Conservation (phyloP, 257 asterid species). For the Eustoma russellianum region DNA sequence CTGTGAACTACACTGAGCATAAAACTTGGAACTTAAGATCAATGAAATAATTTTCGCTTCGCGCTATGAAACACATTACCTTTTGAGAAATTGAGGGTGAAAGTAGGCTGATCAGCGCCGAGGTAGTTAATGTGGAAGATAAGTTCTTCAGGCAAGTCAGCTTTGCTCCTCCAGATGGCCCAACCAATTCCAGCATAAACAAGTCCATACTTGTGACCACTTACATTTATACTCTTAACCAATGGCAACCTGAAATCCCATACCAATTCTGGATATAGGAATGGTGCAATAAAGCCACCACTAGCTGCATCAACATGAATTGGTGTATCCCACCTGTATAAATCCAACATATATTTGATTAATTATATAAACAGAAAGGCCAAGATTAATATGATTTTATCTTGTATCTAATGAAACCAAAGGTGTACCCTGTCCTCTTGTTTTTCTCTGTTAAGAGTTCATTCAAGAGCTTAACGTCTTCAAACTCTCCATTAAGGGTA, state of each 20-base stretch:
- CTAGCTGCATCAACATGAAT: slow-evolving; percentile 96
- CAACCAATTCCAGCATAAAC: slow-evolving; percentile 95
- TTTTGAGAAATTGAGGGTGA: slow-evolving; percentile 91
- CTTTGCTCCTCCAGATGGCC: slow-evolving; percentile 81
- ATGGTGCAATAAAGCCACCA: slow-evolving; percentile 94
- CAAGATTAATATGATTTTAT: not conserved
- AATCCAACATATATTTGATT: not conserved
- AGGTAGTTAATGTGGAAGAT: slow-evolving; percentile 87
- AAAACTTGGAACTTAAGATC: not conserved
- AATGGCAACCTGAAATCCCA: slow-evolving; percentile 85
- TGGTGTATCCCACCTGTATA: slow-evolving; percentile 77
- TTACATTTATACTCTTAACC: slow-evolving; percentile 85
- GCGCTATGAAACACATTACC: slow-evolving; percentile 23
- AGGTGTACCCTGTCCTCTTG: slow-evolving; percentile 51
- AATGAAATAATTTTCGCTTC: too few relatives aligned
- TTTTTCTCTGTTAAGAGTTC: slow-evolving; percentile 64
- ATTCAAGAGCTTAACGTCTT: slow-evolving; percentile 73
- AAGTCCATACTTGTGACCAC: slow-evolving; percentile 94
- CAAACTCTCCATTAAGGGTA: slow-evolving; percentile 86
- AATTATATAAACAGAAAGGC: not conserved
- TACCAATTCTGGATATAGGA: slow-evolving; percentile 73
- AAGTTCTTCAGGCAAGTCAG: slow-evolving; percentile 75
- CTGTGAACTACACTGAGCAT: not conserved
- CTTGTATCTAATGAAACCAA: too few relatives aligned
- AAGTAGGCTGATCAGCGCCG: slow-evolving; percentile 95